Base-by-base conservation (phyloP, 2,329 filamentous ascomycete species). In the Westerdykella aurantiaca region DNA sequence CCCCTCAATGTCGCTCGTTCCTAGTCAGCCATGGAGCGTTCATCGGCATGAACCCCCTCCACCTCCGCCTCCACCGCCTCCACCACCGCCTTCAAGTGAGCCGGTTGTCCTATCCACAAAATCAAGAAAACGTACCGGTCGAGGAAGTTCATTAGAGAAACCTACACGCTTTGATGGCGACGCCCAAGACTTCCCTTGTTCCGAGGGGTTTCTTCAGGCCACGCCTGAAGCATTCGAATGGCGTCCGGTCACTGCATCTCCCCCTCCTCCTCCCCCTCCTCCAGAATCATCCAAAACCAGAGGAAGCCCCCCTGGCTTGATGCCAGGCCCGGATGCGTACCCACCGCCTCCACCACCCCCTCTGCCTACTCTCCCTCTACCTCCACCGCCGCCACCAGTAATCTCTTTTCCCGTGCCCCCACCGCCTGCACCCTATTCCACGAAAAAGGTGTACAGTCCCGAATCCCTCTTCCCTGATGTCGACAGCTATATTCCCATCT, bases 401-500 rank as follows among this genome's bases (percentile, higher is more conserved):
- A 5, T 39, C 22, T 38, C 41, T 9, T 29, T 38, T 6, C 29
- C 14, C 9, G 4, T 22, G 5, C 33, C 33, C 13, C 33, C 17
- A 35, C 33, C 33, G 13, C 33, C 33, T 13, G 10, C 25, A 14
- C 33, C 17, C 5, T 9, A 13, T 9, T 6, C n/a, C 33, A 5
- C 33, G 5, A 35, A 13, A 6, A 12, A 13, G 9, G 33, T 16
- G 10, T 29, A 29, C 33, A 16, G n/a, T 9, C 33, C 33, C 10
- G n/a, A 14, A 14, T 35, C 3, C 13, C 9, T 5, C 43, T 47
- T 43, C 52, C 1, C 45, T 66, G 3, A 55, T 63, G 2, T 53
- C 52, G 9, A 38, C 44, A 53, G 48, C 6, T 64, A 64, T 40
- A 45, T 51, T 0, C 53, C 45, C 4, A 52, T 57, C 14, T 47